These are phyloP conservation scores for Lablab purpureus DNA, from an alignment of 306 rosid species.

Conservation along the genomic window DNA sequence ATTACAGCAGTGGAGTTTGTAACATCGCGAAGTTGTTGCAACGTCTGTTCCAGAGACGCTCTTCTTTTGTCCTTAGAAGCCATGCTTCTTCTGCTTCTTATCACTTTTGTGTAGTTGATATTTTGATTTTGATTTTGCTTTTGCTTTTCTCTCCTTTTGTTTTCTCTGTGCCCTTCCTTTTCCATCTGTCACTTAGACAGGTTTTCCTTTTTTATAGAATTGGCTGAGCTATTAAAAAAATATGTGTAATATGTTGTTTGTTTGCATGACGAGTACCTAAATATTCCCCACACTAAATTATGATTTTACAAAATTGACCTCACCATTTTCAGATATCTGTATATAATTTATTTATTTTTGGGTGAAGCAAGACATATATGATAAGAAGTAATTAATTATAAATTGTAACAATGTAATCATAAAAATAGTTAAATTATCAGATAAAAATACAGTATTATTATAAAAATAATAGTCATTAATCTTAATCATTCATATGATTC, in stretches of 20 bases:
- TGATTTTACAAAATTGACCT: constrained; percentile 53
- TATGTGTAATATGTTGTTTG: constrained; percentile 47
- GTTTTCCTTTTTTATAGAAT: constrained; percentile 43
- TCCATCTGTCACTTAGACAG: constrained; percentile 9
- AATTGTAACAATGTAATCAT: background rate
- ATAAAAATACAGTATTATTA: background rate
- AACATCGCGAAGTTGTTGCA: constrained; percentile 67
- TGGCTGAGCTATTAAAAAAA: constrained; percentile 33
- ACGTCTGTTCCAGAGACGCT: constrained; percentile 53
- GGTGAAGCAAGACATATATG: background rate
- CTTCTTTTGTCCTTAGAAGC: constrained; percentile 59
- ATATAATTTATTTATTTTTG: background rate
- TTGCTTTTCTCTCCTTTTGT: constrained; percentile 33
- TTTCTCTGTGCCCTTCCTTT: constrained; percentile 16
- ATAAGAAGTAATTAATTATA: background rate
- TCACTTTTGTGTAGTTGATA: constrained; percentile 13
- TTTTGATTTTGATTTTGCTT: constrained; percentile 29
- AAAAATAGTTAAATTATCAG: background rate
- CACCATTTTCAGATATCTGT: background rate
- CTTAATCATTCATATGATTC: too few species aligned
- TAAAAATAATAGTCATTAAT: too few species aligned
- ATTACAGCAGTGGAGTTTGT: constrained; percentile 82
- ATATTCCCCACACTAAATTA: constrained; percentile 47
- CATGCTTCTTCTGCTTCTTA: constrained; percentile 52
- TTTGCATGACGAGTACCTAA: constrained; percentile 44